phyloP scores from a whole-genome alignment of 768 basidiomycete species.

The Mycena pura region DNA sequence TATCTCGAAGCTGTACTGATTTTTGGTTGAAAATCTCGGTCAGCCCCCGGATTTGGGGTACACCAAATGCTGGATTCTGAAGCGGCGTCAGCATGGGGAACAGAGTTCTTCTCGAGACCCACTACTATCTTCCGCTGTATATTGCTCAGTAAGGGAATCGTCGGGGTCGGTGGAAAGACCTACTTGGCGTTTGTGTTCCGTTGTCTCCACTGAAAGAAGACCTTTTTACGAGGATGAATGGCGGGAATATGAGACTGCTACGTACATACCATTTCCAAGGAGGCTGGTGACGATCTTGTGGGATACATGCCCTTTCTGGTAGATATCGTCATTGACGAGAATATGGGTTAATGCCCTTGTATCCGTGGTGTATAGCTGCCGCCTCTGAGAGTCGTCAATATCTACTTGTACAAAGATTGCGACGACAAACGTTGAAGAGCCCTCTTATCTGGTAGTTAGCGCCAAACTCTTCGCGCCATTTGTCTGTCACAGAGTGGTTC shows the following conservation, averaged over 20 bases:
- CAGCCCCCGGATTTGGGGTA: conserved; percentile 44
- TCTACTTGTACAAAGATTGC: background rate
- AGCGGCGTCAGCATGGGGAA: too few species aligned
- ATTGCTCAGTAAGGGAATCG: too few species aligned
- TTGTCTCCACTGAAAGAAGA: background rate
- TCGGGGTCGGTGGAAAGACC: background rate
- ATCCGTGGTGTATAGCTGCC: too few species aligned
- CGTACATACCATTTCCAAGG: too few species aligned
- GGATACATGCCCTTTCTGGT: too few species aligned
- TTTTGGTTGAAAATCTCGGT: conserved; percentile 44
- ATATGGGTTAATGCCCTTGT: too few species aligned
- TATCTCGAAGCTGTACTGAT: conserved; percentile 39
- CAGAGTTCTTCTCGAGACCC: too few species aligned
- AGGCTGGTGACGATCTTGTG: too few species aligned
- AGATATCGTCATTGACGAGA: too few species aligned
- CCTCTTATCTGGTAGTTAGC: background rate
- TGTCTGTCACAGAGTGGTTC: background rate
- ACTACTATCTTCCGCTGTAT: conserved; percentile 8
- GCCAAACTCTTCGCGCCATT: background rate
- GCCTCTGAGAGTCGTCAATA: background rate
- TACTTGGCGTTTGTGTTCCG: conserved; percentile 12
- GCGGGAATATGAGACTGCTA: too few species aligned
- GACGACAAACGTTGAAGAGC: background rate
- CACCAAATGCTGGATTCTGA: conserved; percentile 52
- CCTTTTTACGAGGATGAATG: too few species aligned